Evolutionary conservation across 768 basidiomycete genomes (phyloP).

Genomic region (Kwoniella dendrophila): DNA sequence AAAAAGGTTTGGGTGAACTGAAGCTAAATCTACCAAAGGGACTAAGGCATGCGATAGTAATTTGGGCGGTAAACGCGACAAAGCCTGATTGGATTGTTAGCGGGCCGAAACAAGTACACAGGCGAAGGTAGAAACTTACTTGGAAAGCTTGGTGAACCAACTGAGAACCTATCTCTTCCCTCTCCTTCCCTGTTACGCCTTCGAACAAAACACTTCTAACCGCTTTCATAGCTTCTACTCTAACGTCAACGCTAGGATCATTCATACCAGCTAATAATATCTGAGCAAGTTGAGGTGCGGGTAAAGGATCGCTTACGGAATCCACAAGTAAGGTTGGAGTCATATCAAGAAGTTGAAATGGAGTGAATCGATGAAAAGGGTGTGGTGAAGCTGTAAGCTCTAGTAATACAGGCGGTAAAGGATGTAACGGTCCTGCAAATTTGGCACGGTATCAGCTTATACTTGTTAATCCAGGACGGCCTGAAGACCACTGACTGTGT

Average conservation of each 20-base stretch:
- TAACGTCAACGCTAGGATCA: slow-evolving; percentile 44
- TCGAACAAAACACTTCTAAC: slow-evolving; percentile 37
- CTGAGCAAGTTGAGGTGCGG: slow-evolving; percentile 38
- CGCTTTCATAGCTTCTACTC: slow-evolving; percentile 47
- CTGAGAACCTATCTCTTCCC: slow-evolving; percentile 34
- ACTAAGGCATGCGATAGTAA: slow-evolving; percentile 32
- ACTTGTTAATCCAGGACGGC: too few relatives aligned
- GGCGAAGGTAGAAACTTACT: slow-evolving; percentile 17
- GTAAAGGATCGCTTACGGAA: slow-evolving; percentile 33
- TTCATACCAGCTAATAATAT: slow-evolving; percentile 45
- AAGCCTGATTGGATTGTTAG: slow-evolving; percentile 12
- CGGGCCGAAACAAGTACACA: background rate
- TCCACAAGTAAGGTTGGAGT: slow-evolving; percentile 45
- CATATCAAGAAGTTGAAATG: slow-evolving; percentile 42
- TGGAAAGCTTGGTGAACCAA: slow-evolving; percentile 37
- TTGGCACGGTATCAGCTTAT: too few relatives aligned
- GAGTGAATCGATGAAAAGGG: slow-evolving; percentile 48
- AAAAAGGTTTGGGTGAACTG: slow-evolving; percentile 35
- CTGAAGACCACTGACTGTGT: slow-evolving; percentile 39
- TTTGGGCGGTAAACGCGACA: slow-evolving; percentile 28
- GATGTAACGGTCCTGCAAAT: slow-evolving; percentile 36
- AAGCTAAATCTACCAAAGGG: slow-evolving; percentile 47
- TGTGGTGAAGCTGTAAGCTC: slow-evolving; percentile 36
- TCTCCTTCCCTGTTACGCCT: slow-evolving; percentile 37
- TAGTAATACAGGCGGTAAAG: slow-evolving; percentile 45